These are phyloP conservation scores for Wickerhamiella galacta DNA, from an alignment of 805 yeast genomes.

Conservation along the genomic window DNA sequence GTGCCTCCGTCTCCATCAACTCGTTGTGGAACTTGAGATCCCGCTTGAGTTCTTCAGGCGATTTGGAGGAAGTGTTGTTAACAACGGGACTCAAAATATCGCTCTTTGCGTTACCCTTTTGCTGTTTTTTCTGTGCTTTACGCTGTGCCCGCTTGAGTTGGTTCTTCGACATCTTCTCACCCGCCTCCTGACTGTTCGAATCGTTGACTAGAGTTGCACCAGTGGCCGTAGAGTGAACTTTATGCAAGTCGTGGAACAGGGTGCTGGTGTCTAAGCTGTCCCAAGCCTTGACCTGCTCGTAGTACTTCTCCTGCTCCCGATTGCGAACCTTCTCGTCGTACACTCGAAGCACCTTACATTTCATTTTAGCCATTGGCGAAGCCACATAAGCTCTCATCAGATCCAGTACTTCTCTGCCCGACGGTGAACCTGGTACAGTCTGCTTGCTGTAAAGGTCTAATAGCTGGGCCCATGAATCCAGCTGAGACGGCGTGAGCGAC, in stretches of 20 bases:
- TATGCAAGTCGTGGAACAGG: slow-evolving; percentile 8
- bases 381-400: slow-evolving; percentile 19
- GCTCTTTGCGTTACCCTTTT: slow-evolving; percentile 9
- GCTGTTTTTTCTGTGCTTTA: slow-evolving; percentile 17
- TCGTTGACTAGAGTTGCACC: not conserved
- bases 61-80: slow-evolving; percentile 10
- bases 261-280: slow-evolving; percentile 17
- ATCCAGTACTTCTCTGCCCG: slow-evolving; percentile 21
- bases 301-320: slow-evolving; percentile 4
- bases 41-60: slow-evolving; percentile 16
- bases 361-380: slow-evolving; percentile 16
- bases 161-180: slow-evolving; percentile 16
- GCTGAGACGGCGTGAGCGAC: slow-evolving; percentile 14
- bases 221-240: not conserved
- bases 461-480: slow-evolving; percentile 19
- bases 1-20: slow-evolving; percentile 27
- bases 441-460: slow-evolving; percentile 19
- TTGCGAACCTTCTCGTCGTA: slow-evolving; percentile 13
- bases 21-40: slow-evolving; percentile 22
- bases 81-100: slow-evolving; percentile 7
- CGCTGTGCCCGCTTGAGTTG: slow-evolving; percentile 17
- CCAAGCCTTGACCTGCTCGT: slow-evolving; percentile 21
- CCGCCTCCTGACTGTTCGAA: not conserved
- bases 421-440: slow-evolving; percentile 18
- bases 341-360: slow-evolving; percentile 20